A percentile compares a stretch with the other conserved stretches of the same genome.
Conservation (phyloP, 495 filamentous ascomycete species). For the Aspergillus sclerotiicarbonarius region DNA sequence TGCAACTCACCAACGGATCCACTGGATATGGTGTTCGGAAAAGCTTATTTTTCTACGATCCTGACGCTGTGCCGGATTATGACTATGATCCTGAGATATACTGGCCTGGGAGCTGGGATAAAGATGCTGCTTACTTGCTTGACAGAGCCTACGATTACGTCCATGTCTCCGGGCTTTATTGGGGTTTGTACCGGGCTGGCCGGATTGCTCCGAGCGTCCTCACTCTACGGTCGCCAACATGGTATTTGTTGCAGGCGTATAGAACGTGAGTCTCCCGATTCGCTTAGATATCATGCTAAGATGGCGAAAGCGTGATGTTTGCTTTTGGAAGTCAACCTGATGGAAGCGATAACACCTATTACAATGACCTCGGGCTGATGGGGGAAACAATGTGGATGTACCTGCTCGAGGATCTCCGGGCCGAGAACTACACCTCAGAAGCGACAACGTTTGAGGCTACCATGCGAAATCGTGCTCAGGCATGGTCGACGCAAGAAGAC, state of each 20-base stretch:
- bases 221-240: slow-evolving; percentile 35
- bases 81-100: slow-evolving; percentile 33
- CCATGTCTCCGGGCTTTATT: slow-evolving; percentile 48
- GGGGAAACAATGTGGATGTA: slow-evolving; percentile 51
- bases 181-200: slow-evolving; percentile 49
- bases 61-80: slow-evolving; percentile 31
- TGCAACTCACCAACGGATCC: slow-evolving; percentile 31
- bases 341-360: slow-evolving; percentile 29
- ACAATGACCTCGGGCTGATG: slow-evolving; percentile 46
- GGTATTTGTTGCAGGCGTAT: slow-evolving; percentile 50
- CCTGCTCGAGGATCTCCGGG: slow-evolving; percentile 42
- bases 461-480: slow-evolving; percentile 41
- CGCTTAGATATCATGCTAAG: not conserved
- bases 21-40: slow-evolving; percentile 38
- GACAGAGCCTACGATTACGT: slow-evolving; percentile 54
- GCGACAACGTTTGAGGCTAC: slow-evolving; percentile 31
- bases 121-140: slow-evolving; percentile 33
- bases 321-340: slow-evolving; percentile 9
- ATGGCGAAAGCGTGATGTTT: not conserved
- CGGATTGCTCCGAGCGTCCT: slow-evolving; percentile 38
- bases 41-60: slow-evolving; percentile 53
- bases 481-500: slow-evolving; percentile 40
- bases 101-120: slow-evolving; percentile 43
- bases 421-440: slow-evolving; percentile 37
- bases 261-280: slow-evolving; percentile 23